phyloP scores from a whole-genome alignment of 2,329 filamentous ascomycete species.

The Hypoxylon sp. region DNA sequence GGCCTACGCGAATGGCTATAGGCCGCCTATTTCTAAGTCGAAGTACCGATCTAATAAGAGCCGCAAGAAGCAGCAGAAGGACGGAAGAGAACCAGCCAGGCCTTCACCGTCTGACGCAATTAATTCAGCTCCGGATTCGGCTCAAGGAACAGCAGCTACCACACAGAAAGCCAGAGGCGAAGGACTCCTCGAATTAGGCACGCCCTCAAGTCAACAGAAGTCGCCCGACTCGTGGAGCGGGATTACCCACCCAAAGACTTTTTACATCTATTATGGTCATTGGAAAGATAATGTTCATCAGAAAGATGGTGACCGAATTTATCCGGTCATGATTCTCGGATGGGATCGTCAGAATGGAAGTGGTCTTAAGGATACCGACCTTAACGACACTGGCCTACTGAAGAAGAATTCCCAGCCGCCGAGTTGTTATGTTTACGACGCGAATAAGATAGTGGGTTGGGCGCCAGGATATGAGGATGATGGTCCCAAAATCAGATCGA shows the following conservation, averaged over 20 bases:
- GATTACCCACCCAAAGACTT: constrained; percentile 51
- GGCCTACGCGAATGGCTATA: constrained; percentile 54
- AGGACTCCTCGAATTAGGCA: not conserved
- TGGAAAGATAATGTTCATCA: constrained; percentile 42
- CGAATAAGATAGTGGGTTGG: constrained; percentile 55
- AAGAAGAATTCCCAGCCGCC: constrained; percentile 47
- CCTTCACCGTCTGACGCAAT: not conserved
- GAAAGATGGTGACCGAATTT: constrained; percentile 48
- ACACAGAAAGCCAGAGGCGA: not conserved
- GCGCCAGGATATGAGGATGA: constrained; percentile 56
- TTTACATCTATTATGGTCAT: constrained; percentile 55
- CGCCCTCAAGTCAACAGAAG: constrained; percentile 14
- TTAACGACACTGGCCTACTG: constrained; percentile 54
- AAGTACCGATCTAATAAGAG: not conserved
- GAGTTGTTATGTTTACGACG: constrained; percentile 55
- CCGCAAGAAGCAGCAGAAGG: not conserved
- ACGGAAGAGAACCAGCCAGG: not conserved
- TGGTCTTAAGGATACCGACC: constrained; percentile 49
- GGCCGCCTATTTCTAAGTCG: constrained; percentile 29
- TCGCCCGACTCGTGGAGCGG: constrained; percentile 18
- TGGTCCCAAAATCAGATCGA: constrained; percentile 52
- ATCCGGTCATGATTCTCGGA: constrained; percentile 58
- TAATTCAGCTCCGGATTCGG: constrained; percentile 31
- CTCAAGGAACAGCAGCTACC: constrained; percentile 2
- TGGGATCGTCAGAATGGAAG: constrained; percentile 53